phyloP scores from a whole-genome alignment of 2,329 filamentous ascomycete species.

The Cordyceps cateniannulata region DNA sequence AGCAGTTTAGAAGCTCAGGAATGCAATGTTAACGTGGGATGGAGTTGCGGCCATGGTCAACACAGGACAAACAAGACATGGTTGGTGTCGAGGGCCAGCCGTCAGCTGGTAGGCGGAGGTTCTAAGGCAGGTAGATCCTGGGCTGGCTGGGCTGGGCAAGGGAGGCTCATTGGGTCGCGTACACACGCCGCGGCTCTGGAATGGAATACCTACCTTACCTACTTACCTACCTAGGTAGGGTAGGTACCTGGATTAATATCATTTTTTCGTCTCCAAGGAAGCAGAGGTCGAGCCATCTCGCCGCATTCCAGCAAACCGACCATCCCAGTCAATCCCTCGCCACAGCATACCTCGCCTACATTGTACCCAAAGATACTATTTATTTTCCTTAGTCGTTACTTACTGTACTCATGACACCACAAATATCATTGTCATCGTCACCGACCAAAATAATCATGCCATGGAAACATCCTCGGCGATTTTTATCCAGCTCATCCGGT shows the following conservation, averaged over 20 bases:
- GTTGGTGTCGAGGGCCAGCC: neutral
- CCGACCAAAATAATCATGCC: neutral
- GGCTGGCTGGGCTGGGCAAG: constrained; percentile 1
- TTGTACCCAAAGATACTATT: neutral
- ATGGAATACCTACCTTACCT: no score
- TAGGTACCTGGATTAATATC: no score
- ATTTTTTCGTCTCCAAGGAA: constrained; percentile 7
- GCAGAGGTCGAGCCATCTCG: constrained; percentile 16
- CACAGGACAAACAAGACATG: constrained; percentile 8
- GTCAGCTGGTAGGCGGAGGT: neutral
- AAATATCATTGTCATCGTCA: neutral
- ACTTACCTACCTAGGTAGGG: no score
- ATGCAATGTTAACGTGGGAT: constrained; percentile 16
- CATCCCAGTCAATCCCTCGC: neutral
- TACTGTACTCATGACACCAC: neutral
- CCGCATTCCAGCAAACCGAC: constrained; percentile 23
- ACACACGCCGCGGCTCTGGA: neutral
- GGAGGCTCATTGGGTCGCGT: constrained; percentile 7
- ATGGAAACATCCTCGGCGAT: neutral
- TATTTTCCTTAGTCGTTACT: neutral
- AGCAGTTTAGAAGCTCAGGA: constrained; percentile 13
- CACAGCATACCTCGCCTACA: constrained; percentile 7
- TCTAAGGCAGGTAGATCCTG: neutral
- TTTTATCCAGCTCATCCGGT: neutral
- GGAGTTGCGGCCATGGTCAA: constrained; percentile 13